phyloP scores from a whole-genome alignment of 495 filamentous ascomycete genomes.

The Neurospora intermedia region DNA sequence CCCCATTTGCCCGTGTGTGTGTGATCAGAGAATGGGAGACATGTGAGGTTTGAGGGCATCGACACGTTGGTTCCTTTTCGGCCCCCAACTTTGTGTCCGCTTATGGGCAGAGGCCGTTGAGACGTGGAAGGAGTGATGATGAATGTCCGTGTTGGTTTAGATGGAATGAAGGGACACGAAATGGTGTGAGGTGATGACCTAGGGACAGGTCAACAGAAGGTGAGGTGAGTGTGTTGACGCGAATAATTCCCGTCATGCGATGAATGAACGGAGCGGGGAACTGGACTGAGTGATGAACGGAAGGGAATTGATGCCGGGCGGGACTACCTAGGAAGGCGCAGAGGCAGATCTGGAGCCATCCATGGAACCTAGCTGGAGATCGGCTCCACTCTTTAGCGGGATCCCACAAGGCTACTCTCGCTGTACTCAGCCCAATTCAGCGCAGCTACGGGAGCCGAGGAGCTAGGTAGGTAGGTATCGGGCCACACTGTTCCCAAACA shows the following conservation, averaged over 20 bases:
- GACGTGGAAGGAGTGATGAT: background rate
- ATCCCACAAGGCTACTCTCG: background rate
- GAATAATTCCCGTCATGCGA: background rate
- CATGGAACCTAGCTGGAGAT: background rate
- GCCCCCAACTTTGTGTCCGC: conserved; percentile 3
- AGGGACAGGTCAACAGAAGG: background rate
- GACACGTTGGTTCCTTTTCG: conserved; percentile 1
- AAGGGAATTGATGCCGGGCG: no score
- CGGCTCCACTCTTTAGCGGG: background rate
- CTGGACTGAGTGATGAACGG: background rate
- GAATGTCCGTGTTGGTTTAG: background rate
- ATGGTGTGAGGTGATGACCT: background rate
- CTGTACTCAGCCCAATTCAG: background rate
- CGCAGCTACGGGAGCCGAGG: background rate
- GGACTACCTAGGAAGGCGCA: background rate
- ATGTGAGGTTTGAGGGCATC: background rate
- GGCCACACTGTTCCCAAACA: no score
- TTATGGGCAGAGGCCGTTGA: background rate
- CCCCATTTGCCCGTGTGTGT: background rate
- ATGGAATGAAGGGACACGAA: background rate
- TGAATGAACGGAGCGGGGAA: background rate
- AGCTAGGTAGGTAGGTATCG: no score
- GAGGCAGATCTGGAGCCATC: background rate
- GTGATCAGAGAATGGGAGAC: background rate
- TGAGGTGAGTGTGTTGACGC: background rate